Evolutionary conservation across 2,329 filamentous ascomycete genomes (phyloP), one percentile per base, ranked within the genome.

Genomic region (Ceratocystis cubensis): DNA sequence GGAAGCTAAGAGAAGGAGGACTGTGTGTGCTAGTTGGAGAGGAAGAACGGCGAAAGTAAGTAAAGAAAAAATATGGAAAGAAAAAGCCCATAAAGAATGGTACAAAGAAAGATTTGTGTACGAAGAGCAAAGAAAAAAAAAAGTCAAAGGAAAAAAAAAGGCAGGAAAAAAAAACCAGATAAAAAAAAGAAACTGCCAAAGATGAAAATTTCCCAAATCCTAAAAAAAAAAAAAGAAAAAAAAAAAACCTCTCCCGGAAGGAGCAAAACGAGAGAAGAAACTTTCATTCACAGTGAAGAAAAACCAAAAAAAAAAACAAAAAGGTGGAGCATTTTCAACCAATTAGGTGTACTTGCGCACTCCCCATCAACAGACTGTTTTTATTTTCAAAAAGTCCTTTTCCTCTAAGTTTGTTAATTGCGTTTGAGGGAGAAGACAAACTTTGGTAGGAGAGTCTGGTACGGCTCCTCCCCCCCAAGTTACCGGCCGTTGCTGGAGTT

Each of bases 121-220:
- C 48, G 57, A 61, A 67, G 61, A 41, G 33, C 13, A 50, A 17
- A 46, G 57, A 61, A 41, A 46, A 45, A 64, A 64, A 65, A 65
- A 62, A 57, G 22, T 5, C 20, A 37, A 61, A 45, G n/a, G 37
- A 63, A 46, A 25, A 53, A 28, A 48, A 59, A n/a, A 64, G 10
- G 20, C 15, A 13, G 25, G 6, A 41, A 53, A 30, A 30, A 25
- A 64, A 50, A 53, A 20, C 53, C 22, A 50, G 56, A 62, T 33
- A 61, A 65, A 67, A 63, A 67, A 67, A 67, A 56, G 61, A 65
- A 65, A 22, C 62, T 37, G 37, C 22, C 48, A 33, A 48, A 65
- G 37, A 25, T 33, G 33, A 41, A 53, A 56, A 25, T 30, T 57
- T 65, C 30, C 30, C 30, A 33, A 33, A 33, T 33, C 30, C 30